These are phyloP conservation scores for Salix suchowensis DNA, from an alignment of 345 rosid species.

Conservation along the genomic window DNA sequence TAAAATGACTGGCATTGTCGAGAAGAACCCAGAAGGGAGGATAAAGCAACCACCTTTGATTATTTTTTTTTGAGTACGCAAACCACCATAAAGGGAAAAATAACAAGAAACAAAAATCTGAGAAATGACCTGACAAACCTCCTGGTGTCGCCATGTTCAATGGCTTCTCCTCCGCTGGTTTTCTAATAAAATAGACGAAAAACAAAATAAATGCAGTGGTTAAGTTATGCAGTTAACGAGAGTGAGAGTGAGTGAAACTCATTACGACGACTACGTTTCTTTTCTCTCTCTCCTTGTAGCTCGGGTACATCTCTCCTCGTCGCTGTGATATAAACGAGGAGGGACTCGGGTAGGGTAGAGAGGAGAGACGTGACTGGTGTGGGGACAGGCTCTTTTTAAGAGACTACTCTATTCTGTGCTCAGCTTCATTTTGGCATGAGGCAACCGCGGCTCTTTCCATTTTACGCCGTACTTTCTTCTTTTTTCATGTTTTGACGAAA, in stretches of 20 bases:
- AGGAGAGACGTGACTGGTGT: no score
- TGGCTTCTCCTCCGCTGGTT: background rate
- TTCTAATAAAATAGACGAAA: background rate
- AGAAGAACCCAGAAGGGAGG: background rate
- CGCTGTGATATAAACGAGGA: no score
- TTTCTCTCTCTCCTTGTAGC: no score
- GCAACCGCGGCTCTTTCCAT: no score
- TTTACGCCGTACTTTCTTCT: no score
- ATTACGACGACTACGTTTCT: no score
- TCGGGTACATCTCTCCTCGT: no score
- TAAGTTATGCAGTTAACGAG: background rate
- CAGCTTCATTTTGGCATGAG: no score
- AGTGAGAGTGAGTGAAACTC: background rate
- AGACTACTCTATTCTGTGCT: no score
- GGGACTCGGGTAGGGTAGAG: no score
- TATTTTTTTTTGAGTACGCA: background rate
- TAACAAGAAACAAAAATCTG: background rate
- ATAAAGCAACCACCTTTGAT: background rate
- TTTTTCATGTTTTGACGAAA: no score
- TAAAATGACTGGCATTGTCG: background rate
- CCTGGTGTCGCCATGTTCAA: background rate
- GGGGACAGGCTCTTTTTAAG: no score
- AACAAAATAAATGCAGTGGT: background rate
- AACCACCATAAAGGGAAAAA: background rate
- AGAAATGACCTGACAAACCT: slow-evolving; percentile 7